Conservation (phyloP, 306 rosid species). For the Comarum palustre region DNA sequence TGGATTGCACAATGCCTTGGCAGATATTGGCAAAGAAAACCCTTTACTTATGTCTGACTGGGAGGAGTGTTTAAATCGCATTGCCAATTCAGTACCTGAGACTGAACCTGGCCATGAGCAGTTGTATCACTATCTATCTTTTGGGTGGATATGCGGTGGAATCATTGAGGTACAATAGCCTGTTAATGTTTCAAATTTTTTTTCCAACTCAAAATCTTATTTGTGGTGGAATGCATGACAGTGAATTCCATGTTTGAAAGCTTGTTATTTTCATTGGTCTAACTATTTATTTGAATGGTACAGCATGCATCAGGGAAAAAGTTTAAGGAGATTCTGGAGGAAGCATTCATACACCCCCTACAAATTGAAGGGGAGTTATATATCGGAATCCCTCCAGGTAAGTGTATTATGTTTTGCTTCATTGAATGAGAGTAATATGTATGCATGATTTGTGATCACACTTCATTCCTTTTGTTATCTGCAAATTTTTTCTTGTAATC, state of each 20-base stretch:
- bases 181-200: constrained; percentile 14
- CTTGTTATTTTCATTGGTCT: constrained; percentile 30
- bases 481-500: background rate
- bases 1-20: constrained; percentile 91
- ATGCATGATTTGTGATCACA: background rate
- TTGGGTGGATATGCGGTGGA: constrained; percentile 96
- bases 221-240: background rate
- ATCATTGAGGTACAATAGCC: constrained; percentile 72
- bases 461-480: background rate
- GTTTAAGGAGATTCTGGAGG: constrained; percentile 90
- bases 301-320: constrained; percentile 92
- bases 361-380: constrained; percentile 84
- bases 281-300: constrained; percentile 35
- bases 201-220: background rate
- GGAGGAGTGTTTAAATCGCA: constrained; percentile 70
- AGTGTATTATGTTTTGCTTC: constrained; percentile 27
- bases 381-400: constrained; percentile 96
- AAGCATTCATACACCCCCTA: constrained; percentile 77
- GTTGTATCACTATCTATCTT: constrained; percentile 77
- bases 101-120: constrained; percentile 90
- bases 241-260: constrained; percentile 2
- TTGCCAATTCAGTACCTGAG: constrained; percentile 67
- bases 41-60: constrained; percentile 73
- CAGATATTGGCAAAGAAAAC: constrained; percentile 48
- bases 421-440: background rate